Evolutionary conservation across 345 rosid species (phyloP).

Genomic region (Melastoma malabathricum): DNA sequence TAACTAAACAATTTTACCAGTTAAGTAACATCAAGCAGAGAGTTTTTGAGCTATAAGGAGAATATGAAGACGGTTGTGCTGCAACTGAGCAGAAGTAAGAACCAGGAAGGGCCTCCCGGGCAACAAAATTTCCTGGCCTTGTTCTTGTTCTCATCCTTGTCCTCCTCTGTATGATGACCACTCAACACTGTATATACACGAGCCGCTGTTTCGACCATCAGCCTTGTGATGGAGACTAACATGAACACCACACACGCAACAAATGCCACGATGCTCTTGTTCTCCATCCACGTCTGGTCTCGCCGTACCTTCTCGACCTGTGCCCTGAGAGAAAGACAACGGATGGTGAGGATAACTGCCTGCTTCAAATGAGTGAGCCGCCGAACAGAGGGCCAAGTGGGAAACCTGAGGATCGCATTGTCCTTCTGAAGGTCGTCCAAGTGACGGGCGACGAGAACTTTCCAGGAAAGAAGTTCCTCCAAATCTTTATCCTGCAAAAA

Average conservation of each 20-base stretch:
- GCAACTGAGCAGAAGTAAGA: conserved; percentile 31
- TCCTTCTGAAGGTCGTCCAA: conserved; percentile 32
- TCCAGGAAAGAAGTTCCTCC: conserved; percentile 60
- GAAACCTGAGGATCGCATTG: conserved; percentile 48
- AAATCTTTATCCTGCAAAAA: conserved; percentile 52
- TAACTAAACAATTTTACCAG: no score
- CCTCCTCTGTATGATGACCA: conserved; percentile 16
- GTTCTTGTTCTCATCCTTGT: not conserved
- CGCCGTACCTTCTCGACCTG: conserved; percentile 35
- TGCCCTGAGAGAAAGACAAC: conserved; percentile 18
- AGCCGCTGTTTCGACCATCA: conserved; percentile 28
- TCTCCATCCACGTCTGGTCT: conserved; percentile 55
- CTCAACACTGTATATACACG: conserved; percentile 16
- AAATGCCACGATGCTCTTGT: conserved; percentile 61
- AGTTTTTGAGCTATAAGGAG: conserved; percentile 19
- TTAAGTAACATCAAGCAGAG: not conserved
- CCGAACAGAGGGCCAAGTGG: not conserved
- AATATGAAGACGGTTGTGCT: conserved; percentile 32
- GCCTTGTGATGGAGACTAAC: conserved; percentile 30
- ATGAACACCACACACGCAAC: conserved; percentile 47
- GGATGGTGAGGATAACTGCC: no score
- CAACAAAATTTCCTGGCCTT: conserved; percentile 48
- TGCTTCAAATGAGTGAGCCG: no score
- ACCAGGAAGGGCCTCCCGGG: conserved; percentile 36
- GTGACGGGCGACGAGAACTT: conserved; percentile 32